phyloP scores from a whole-genome alignment of 805 yeast species.

The Brettanomyces anomalus region DNA sequence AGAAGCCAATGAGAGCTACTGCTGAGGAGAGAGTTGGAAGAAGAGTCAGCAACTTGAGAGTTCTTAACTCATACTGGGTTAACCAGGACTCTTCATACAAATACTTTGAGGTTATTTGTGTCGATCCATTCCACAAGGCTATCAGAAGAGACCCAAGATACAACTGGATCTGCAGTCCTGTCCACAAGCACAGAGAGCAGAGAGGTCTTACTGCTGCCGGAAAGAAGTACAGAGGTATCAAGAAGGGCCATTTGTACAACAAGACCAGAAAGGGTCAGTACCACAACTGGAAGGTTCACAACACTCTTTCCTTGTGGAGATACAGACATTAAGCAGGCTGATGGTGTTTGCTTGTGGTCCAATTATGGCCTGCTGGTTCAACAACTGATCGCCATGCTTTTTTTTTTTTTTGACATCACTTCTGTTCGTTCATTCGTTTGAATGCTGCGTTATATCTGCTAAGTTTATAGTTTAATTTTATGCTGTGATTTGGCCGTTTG shows the following conservation, averaged over 20 bases:
- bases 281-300: slow-evolving; percentile 99
- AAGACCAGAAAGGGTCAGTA: slow-evolving; percentile 98
- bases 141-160: slow-evolving; percentile 96
- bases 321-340: slow-evolving; percentile 66
- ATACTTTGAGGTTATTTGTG: slow-evolving; percentile 96
- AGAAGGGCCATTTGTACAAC: slow-evolving; percentile 99
- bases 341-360: neutral
- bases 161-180: slow-evolving; percentile 99
- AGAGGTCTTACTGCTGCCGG: slow-evolving; percentile 98
- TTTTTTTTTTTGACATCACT: neutral
- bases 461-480: neutral
- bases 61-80: slow-evolving; percentile 99
- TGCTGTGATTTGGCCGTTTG: slow-evolving; percentile 2
- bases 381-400: neutral
- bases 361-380: neutral
- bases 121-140: slow-evolving; percentile 97
- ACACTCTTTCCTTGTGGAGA: slow-evolving; percentile 98
- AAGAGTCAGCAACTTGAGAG: slow-evolving; percentile 98
- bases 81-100: slow-evolving; percentile 99
- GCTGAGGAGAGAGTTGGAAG: slow-evolving; percentile 99
- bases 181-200: slow-evolving; percentile 99
- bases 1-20: slow-evolving; percentile 93
- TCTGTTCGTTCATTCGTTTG: neutral
- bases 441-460: neutral
- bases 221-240: slow-evolving; percentile 99